phyloP scores from a whole-genome alignment of 2,329 filamentous ascomycete species.

The Colletotrichum musae region DNA sequence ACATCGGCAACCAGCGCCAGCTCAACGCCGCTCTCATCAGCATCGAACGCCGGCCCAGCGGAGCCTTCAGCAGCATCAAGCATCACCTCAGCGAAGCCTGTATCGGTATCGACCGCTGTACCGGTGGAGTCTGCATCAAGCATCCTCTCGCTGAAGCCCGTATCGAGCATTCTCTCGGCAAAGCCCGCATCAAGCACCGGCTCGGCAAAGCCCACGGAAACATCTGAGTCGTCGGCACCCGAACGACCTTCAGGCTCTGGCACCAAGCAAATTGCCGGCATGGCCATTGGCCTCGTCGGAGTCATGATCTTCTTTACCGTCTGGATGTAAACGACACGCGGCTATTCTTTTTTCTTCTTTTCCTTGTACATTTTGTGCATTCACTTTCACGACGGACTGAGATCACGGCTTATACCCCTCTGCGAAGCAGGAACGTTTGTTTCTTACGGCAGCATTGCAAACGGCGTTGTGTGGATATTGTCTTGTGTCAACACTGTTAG shows the following conservation, averaged over 20 bases:
- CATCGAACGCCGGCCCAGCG: no score
- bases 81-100: conserved; percentile 43
- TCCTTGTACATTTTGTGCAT: conserved; percentile 30
- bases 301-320: conserved; percentile 68
- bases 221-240: conserved; percentile 48
- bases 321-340: conserved; percentile 56
- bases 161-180: no score
- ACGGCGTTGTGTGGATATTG: conserved; percentile 20
- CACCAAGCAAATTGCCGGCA: conserved; percentile 63
- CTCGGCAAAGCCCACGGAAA: conserved; percentile 49
- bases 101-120: no score
- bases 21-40: no score
- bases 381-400: conserved; percentile 27
- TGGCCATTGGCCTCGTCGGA: conserved; percentile 62
- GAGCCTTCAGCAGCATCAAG: no score
- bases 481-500: conserved; percentile 1
- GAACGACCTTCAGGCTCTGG: conserved; percentile 55
- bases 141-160: conserved; percentile 43
- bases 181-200: background rate
- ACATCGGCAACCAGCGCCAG: conserved; percentile 15
- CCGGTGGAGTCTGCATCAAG: no score
- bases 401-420: conserved; percentile 35
- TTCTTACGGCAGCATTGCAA: conserved; percentile 27
- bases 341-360: conserved; percentile 20
- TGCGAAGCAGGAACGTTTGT: conserved; percentile 18